Base-by-base conservation (phyloP, 192 early-diverging fungal genomes). In the Tieghemiomyces parasiticus region DNA sequence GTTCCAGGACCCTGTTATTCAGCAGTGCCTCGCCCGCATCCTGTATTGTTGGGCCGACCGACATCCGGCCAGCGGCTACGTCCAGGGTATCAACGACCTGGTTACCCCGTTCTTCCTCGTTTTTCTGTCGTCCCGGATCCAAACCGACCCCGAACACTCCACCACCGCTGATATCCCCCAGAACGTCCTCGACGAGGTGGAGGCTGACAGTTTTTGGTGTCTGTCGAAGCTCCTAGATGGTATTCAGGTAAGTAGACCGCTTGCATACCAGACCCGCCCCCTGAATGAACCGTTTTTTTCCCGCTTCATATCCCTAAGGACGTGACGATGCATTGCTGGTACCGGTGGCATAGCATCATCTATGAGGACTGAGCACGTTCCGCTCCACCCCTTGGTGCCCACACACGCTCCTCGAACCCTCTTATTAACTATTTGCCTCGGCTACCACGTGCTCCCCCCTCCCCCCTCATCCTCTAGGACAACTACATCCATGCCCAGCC, bases 1-100 rank as follows among this genome's bases (percentile, higher is more conserved):
- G 35, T 95, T 95, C 73, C 90, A 88, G 67, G 75, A 77, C 62
- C 68, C 78, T 26, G 74, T 76, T 14, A 89, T 93, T 8, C 93
- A 93, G 67, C 77, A 86, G 83, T 81, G 84, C 49, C 72, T 99
- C 12, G 93, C 92, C 71, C 81, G 92, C 16, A 81, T 96, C 29
- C 78, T 99, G 2, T 99, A 99, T 63, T 85, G 87, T 61, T 99
- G 96, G 96, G 91, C 96, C 0, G 93, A 91, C 16, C 77, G 96
- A 26, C 96, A 99, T 60, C 96, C 96, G 8, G 96, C 96, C n/a
- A 88, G 85, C 70, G 93, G 93, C 49, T 99, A 97, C 70, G 96
- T 99, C 13, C 96, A 99, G 62, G 96, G 96, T 0, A 99, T 99
- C 64, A 97, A 99, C 72, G 96, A 99, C 64, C 74, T 99, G 29